Conservation (phyloP, 345 rosid species). For the Acer negundo region DNA sequence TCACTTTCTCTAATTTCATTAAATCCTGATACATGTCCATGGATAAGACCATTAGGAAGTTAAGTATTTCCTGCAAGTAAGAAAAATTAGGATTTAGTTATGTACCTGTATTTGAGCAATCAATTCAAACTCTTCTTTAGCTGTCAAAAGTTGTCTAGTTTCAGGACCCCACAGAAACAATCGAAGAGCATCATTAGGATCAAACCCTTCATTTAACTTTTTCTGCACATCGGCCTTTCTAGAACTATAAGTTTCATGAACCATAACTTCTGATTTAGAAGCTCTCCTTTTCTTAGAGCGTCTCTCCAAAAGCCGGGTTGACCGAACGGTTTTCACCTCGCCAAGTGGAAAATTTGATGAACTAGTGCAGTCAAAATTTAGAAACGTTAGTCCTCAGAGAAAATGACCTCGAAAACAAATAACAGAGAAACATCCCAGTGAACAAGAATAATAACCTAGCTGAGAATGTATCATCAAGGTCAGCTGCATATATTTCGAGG, state of each 20-base stretch:
- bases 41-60: slow-evolving; percentile 15
- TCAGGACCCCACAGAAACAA: slow-evolving; percentile 81
- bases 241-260: slow-evolving; percentile 38
- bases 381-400: slow-evolving; percentile 18
- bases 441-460: slow-evolving; percentile 47
- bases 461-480: slow-evolving; percentile 40
- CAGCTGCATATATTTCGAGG: slow-evolving; percentile 29
- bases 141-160: slow-evolving; percentile 75
- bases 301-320: slow-evolving; percentile 62
- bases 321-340: slow-evolving; percentile 55
- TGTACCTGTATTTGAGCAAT: slow-evolving; percentile 70
- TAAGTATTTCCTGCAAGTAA: not conserved
- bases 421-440: slow-evolving; percentile 10
- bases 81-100: slow-evolving; percentile 14
- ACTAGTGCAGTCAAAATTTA: slow-evolving; percentile 39
- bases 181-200: slow-evolving; percentile 65
- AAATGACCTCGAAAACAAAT: not conserved
- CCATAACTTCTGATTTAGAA: slow-evolving; percentile 39
- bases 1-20: slow-evolving; percentile 58
- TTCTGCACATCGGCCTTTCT: slow-evolving; percentile 40
- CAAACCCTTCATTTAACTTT: slow-evolving; percentile 47
- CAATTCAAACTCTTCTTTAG: slow-evolving; percentile 70
- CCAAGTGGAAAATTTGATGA: slow-evolving; percentile 35
- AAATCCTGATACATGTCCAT: slow-evolving; percentile 55
- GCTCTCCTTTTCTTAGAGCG: slow-evolving; percentile 52